These are phyloP conservation scores for Polygonum aviculare DNA, from an alignment of 148 eudicot genomes.

Conservation along the genomic window DNA sequence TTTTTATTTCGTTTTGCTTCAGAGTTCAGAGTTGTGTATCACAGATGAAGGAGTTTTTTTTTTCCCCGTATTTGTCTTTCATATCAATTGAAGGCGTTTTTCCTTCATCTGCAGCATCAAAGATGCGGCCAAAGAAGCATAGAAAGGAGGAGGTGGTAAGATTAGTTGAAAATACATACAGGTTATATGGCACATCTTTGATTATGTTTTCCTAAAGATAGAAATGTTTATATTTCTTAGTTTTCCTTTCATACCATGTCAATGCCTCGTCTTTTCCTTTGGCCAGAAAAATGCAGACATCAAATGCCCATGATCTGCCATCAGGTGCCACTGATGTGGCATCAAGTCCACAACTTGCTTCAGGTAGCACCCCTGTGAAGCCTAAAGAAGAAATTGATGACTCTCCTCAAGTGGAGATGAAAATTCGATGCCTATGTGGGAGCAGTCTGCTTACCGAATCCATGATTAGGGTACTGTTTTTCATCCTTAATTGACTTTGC, in stretches of 20 bases:
- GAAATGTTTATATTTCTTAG: background rate
- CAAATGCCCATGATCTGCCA: background rate
- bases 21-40: too few relatives aligned
- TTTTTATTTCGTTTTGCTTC: too few relatives aligned
- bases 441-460: slow-evolving; percentile 49
- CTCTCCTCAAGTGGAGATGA: slow-evolving; percentile 27
- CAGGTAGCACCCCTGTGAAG: slow-evolving; percentile 50
- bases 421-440: slow-evolving; percentile 75
- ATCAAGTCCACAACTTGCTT: slow-evolving; percentile 24
- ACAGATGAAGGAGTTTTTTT: too few relatives aligned
- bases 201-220: background rate
- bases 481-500: background rate
- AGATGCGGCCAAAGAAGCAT: slow-evolving; percentile 65
- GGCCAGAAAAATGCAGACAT: slow-evolving; percentile 67
- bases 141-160: slow-evolving; percentile 73
- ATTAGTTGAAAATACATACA: slow-evolving; percentile 82
- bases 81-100: background rate
- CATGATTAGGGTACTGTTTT: slow-evolving; percentile 41
- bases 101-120: slow-evolving; percentile 44
- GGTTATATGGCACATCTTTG: slow-evolving; percentile 27
- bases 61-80: background rate
- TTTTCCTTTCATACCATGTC: background rate
- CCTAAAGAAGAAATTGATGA: slow-evolving; percentile 74
- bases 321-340: slow-evolving; percentile 7
- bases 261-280: background rate